These are phyloP conservation scores for Pseudocercospora fuligena DNA, from an alignment of 2,329 filamentous ascomycete species.

Conservation along the genomic window DNA sequence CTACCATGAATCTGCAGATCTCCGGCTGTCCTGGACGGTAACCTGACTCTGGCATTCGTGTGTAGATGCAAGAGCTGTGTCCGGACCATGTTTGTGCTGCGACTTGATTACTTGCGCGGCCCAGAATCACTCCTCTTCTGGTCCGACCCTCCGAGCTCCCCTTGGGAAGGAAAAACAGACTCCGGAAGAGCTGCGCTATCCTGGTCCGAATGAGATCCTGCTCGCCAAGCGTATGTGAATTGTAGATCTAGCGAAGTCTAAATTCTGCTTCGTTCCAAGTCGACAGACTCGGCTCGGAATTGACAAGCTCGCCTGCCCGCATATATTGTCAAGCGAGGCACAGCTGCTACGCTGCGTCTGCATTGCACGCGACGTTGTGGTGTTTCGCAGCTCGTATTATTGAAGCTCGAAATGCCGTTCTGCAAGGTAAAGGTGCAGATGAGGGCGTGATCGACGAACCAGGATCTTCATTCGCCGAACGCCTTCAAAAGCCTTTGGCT, in stretches of 20 bases:
- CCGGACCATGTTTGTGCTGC: not conserved
- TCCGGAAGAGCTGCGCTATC: not conserved
- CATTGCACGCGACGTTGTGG: not conserved
- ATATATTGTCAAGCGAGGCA: not conserved
- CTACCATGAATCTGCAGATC: conserved; percentile 10
- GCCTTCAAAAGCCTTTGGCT: not conserved
- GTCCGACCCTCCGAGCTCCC: not conserved
- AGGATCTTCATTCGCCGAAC: conserved; percentile 3
- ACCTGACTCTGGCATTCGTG: not conserved
- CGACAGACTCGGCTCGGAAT: not conserved
- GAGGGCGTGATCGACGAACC: not conserved
- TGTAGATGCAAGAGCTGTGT: not conserved
- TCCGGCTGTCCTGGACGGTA: not conserved
- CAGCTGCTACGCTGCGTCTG: not conserved
- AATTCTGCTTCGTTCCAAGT: not conserved
- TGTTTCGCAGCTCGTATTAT: not conserved
- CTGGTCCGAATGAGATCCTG: conserved; percentile 1
- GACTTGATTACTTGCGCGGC: not conserved
- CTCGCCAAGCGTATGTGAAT: not conserved
- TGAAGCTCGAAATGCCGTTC: not conserved
- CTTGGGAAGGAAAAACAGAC: not conserved
- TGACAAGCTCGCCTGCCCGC: not conserved
- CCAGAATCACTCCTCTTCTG: not conserved
- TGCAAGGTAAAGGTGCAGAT: not conserved
- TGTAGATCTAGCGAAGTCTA: conserved; percentile 1